A percentile compares a stretch with the other conserved stretches of the same genome.
Conservation (phyloP, 805 yeast genomes). For the Monosporozyma solicola region DNA sequence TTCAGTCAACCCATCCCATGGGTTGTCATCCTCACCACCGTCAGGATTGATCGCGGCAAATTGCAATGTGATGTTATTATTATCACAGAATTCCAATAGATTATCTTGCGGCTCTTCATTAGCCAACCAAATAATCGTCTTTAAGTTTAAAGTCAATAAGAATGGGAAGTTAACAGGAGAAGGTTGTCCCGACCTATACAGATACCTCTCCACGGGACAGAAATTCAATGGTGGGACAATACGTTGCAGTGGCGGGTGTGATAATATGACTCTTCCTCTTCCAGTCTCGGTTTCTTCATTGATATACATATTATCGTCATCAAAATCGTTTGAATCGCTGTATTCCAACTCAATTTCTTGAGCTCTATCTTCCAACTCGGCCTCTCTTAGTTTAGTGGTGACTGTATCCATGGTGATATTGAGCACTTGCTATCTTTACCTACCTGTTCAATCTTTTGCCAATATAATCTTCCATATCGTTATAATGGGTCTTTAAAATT, state of each 20-base stretch:
- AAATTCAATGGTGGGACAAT: constrained; percentile 92
- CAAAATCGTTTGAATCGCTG: constrained; percentile 20
- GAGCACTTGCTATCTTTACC: too few species aligned
- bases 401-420: background rate
- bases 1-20: constrained; percentile 94
- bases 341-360: constrained; percentile 6
- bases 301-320: constrained; percentile 22
- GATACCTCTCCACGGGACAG: constrained; percentile 83
- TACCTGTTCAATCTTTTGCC: too few species aligned
- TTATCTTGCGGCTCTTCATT: constrained; percentile 92
- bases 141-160: constrained; percentile 59
- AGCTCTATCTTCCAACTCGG: constrained; percentile 2
- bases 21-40: constrained; percentile 61
- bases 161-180: constrained; percentile 88
- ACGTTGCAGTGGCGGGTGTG: constrained; percentile 52
- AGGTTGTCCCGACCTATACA: constrained; percentile 92
- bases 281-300: constrained; percentile 29
- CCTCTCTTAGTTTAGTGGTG: background rate
- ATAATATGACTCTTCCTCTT: constrained; percentile 24
- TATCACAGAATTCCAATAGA: constrained; percentile 71
- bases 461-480: too few species aligned
- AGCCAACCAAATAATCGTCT: constrained; percentile 87
- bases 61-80: constrained; percentile 61
- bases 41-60: constrained; percentile 79
- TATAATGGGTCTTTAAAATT: too few species aligned